Percentiles rank a stretch among this genome's conserved stretches.
These are phyloP conservation scores for Ceratocystis variospora DNA, from an alignment of 2,329 filamentous ascomycete species.

Conservation along the genomic window DNA sequence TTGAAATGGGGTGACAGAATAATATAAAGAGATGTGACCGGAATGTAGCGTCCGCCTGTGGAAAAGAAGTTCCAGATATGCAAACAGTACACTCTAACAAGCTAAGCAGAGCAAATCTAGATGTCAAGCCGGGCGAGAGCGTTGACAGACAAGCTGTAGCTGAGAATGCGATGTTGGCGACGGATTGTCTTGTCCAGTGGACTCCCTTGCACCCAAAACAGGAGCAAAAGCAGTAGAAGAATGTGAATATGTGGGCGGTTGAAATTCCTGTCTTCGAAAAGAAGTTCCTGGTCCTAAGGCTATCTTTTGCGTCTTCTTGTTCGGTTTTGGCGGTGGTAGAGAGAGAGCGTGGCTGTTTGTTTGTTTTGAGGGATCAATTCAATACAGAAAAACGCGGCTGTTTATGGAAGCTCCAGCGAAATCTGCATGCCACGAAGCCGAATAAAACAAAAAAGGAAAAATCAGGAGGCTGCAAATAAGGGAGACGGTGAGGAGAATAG, in stretches of 20 bases:
- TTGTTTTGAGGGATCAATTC: neutral
- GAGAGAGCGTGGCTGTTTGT: neutral
- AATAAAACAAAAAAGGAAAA: neutral
- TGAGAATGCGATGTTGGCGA: neutral
- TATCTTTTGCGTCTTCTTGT: neutral
- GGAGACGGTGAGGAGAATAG: neutral
- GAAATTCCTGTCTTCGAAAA: neutral
- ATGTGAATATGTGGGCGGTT: constrained; percentile 4
- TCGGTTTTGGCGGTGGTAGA: neutral
- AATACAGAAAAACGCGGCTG: neutral
- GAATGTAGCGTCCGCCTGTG: neutral
- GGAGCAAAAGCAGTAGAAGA: neutral
- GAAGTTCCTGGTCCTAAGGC: neutral
- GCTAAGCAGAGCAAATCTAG: neutral
- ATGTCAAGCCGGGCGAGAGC: neutral
- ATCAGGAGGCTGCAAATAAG: neutral
- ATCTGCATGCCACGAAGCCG: neutral
- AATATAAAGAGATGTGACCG: neutral
- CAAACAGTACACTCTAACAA: neutral
- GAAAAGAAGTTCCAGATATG: neutral
- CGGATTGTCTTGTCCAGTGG: neutral
- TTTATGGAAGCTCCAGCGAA: neutral
- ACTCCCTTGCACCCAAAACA: constrained; percentile 3
- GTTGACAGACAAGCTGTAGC: neutral
- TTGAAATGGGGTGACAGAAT: neutral